Base-by-base conservation (phyloP, 2,329 filamentous ascomycete genomes). In the Raffaelea ambrosiae region DNA sequence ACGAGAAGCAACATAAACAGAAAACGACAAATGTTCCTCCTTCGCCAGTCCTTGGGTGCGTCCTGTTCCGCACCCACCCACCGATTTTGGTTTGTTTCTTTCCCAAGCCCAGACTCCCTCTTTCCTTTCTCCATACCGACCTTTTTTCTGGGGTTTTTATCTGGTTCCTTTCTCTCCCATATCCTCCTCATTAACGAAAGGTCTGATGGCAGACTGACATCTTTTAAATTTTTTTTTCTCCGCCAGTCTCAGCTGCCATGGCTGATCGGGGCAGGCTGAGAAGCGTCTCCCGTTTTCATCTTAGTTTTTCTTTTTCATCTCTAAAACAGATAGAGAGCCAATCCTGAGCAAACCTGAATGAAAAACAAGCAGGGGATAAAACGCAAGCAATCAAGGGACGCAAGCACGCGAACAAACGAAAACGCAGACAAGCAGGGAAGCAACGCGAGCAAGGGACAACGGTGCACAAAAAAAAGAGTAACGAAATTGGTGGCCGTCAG, bases 401-500 rank as follows among this genome's bases (percentile, higher is more conserved):
- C 23, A 40, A 9, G 13, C 26, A 22, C 26, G 26, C 26, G 26
- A 29, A 29, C 26, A 29, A 29, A 29, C 26, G 26, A 29, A 13
- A 29, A 13, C 7, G 5, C 16, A 47, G 10, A 47, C 40, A 23
- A 21, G 29, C 16, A 21, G 5, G 33, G 3, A 16, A 26, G 33
- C 29, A 23, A 18, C 21, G 11, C n/a, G 11, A 40, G 13, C 33
- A 26, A 40, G n/a, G n/a, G 21, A 40, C 21, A 29, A 40, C n/a
- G 16, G 18, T 13, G 23, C 33, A 43, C 11, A 38, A 36, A 35
- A 23, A 43, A 45, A 41, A 39, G 16, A 44, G n/a, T 8, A 23
- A 40, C 19, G 38, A 13, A 21, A 18, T 21, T 4, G n/a, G 26
- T 42, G 48, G 48, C 52, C 48, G 46, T 52, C 48, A 52, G 46